phyloP scores from a whole-genome alignment of 495 filamentous ascomycete genomes.

The Talaromyces liani region DNA sequence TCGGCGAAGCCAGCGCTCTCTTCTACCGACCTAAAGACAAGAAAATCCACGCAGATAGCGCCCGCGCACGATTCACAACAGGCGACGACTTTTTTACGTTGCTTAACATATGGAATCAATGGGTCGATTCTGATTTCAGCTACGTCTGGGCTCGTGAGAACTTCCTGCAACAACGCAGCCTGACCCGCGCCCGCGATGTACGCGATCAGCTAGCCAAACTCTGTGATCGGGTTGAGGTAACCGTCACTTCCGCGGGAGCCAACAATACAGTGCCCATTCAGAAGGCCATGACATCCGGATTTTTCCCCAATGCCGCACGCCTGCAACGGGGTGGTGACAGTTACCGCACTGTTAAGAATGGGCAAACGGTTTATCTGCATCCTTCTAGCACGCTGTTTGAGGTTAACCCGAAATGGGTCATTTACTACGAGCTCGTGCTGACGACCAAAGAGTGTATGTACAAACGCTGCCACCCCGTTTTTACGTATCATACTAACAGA shows the following conservation, averaged over 20 bases:
- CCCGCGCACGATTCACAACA: slow-evolving; percentile 65
- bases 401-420: slow-evolving; percentile 77
- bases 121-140: slow-evolving; percentile 88
- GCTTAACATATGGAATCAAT: slow-evolving; percentile 82
- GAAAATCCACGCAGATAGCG: slow-evolving; percentile 90
- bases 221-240: slow-evolving; percentile 88
- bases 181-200: slow-evolving; percentile 84
- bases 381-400: slow-evolving; percentile 77
- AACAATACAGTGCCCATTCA: slow-evolving; percentile 69
- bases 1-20: slow-evolving; percentile 77
- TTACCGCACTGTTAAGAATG: slow-evolving; percentile 93
- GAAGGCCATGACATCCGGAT: slow-evolving; percentile 83
- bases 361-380: slow-evolving; percentile 82
- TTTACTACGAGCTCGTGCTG: slow-evolving; percentile 88
- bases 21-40: slow-evolving; percentile 98
- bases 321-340: slow-evolving; percentile 79
- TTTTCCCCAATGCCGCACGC: slow-evolving; percentile 90
- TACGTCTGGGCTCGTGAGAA: slow-evolving; percentile 89
- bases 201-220: slow-evolving; percentile 91
- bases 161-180: slow-evolving; percentile 81
- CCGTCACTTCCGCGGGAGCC: slow-evolving; percentile 58
- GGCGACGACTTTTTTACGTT: no score
- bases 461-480: no score
- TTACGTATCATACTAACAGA: no score
- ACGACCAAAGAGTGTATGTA: slow-evolving; percentile 72